These are phyloP conservation scores for Clathrospora elynae DNA, from an alignment of 2,329 filamentous ascomycete genomes.

Conservation along the genomic window DNA sequence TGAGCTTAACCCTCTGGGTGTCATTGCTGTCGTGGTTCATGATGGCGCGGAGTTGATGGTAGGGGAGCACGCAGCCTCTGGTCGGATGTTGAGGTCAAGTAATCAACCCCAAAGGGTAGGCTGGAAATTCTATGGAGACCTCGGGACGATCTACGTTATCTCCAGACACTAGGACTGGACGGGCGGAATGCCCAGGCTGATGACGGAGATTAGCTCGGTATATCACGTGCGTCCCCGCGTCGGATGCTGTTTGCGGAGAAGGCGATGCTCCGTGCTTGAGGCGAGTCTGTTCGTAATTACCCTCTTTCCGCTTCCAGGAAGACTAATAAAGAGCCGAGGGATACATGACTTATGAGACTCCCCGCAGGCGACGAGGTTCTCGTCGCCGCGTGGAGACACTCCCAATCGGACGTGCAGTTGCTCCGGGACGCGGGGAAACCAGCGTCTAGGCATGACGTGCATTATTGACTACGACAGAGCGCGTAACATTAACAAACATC, in stretches of 20 bases:
- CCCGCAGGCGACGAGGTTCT: not conserved
- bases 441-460: slow-evolving; percentile 14
- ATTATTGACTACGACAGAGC: slow-evolving; percentile 10
- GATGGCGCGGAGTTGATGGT: slow-evolving; percentile 27
- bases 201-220: slow-evolving; percentile 43
- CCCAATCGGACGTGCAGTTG: not conserved
- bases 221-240: slow-evolving; percentile 33
- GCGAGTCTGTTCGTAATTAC: too few relatives aligned
- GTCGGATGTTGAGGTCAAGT: slow-evolving; percentile 2
- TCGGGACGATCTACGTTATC: slow-evolving; percentile 18
- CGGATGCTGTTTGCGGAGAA: slow-evolving; percentile 19
- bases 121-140: slow-evolving; percentile 13
- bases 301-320: too few relatives aligned
- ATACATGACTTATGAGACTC: not conserved
- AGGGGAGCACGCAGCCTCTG: not conserved
- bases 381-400: slow-evolving; percentile 1
- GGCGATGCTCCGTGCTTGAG: not conserved
- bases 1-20: slow-evolving; percentile 52
- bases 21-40: slow-evolving; percentile 54
- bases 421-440: slow-evolving; percentile 13
- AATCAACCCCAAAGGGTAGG: slow-evolving; percentile 9
- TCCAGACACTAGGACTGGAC: slow-evolving; percentile 25
- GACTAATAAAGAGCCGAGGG: too few relatives aligned
- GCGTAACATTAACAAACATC: slow-evolving; percentile 14
- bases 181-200: slow-evolving; percentile 38